Base-by-base conservation (phyloP, 768 basidiomycete genomes). In the Xanthoconium purpureum region DNA sequence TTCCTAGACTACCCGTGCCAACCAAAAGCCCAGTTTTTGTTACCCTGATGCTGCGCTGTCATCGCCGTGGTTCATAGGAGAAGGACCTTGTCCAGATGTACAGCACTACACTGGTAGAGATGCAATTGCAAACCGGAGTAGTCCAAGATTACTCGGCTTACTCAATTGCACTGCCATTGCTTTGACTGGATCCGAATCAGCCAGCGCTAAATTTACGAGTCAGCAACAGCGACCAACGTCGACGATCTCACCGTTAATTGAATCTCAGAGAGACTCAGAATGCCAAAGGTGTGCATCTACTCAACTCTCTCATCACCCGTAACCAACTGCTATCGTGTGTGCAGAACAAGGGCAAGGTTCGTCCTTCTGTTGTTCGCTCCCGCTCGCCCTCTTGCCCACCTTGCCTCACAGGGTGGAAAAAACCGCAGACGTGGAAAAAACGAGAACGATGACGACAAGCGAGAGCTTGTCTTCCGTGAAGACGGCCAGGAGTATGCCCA, bases 371-470 rank as follows among this genome's bases (percentile, higher is more conserved):
- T 30, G 7, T 30, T 24, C 39, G 40, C 17, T 52, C 24, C 35
- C n/a, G 14, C 13, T 49, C 30, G 18, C 35, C 28, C 28, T 28
- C 37, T 39, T 20, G n/a, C 55, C 55, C 42, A 59, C 53, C 12
- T 47, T 33, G 18, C 32, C 33, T 40, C 56, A 61, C 66, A 99
- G 95, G 96, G 96, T 73, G 97, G 96, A 60, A 98, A 99, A 83
- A 99, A 98, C 79, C 85, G 96, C 77, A 84, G 97, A 84, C 84
- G 97, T 77, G 97, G 97, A 82, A 99, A 99, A 85, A 98, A 98
- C 77, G 96, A 99, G 79, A 97, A 96, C 77, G 97, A 98, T 54
- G 91, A 92, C 66, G 92, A 97, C 78, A 98, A 98, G 81, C 90
- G 97, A 66, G 97, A 99, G 74, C 84, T 98, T 54, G 94, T 98